Base-by-base conservation (phyloP, 2,329 filamentous ascomycete genomes). In the Colletotrichum spaethianum region DNA sequence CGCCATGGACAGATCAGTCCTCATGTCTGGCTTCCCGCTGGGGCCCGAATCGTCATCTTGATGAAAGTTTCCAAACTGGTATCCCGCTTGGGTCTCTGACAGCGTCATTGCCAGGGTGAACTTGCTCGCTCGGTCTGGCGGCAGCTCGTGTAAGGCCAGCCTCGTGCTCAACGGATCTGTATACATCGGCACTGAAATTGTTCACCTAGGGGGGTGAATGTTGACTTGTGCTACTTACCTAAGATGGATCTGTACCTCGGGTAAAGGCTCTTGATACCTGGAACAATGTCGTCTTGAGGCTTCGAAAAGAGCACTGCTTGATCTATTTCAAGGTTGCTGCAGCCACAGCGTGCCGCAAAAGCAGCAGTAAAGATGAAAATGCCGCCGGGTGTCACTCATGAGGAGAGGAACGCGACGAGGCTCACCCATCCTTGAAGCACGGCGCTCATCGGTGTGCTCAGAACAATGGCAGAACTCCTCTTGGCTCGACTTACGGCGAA, bases 31-130 rank as follows among this genome's bases (percentile, higher is more conserved):
- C 11, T 7, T 7, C 14, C n/a, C n/a, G n/a, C n/a, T n/a, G n/a
- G n/a, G n/a, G n/a, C n/a, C n/a, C n/a, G n/a, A n/a, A 44, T 61
- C 53, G 33, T 50, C 36, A 8, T 40, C 28, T 7, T 26, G n/a
- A n/a, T n/a, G n/a, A n/a, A n/a, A n/a, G n/a, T n/a, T n/a, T n/a
- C n/a, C n/a, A n/a, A n/a, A n/a, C n/a, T n/a, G n/a, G n/a, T n/a
- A n/a, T n/a, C n/a, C n/a, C n/a, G n/a, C n/a, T n/a, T n/a, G n/a
- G n/a, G 23, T 12, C 62, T 70, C 67, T 9, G 50, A 26, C 4
- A 60, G 33, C 53, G 66, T 60, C 1, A 60, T 26, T 26, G 61
- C 61, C 3, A 70, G 62, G 2, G 61, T 26, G n/a, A 66, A 28
- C 38, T 48, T 40, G 66, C 42, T 64, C 36, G 16, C 18, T 23